Evolutionary conservation across 306 rosid genomes (phyloP), one percentile per base, ranked within the genome.

Genomic region (Comarum palustre): DNA sequence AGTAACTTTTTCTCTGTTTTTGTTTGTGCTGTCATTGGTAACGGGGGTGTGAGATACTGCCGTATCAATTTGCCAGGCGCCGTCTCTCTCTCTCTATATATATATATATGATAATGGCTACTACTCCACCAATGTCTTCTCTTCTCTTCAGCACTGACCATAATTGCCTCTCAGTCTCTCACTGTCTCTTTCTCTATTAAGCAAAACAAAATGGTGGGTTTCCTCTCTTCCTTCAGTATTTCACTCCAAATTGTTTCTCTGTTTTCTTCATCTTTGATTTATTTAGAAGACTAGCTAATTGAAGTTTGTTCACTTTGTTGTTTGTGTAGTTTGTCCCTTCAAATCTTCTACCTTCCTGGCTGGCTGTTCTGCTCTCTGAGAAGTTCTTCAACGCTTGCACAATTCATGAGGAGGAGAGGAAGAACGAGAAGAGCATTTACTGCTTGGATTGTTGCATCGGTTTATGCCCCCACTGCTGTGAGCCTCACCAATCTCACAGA

Each of bases 361-460:
- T 95, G 1, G 87, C 88, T 64, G 81, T 79, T 0, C 90, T 95
- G 3, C 89, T 91, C 19, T 60, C 71, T 0, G 97, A 91, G 84
- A 95, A 95, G 72, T 95, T 95, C 90, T 95, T 85, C 85, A 95
- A 90, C 82, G 97, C 97, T 13, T 95, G 99, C 74, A 58, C 92
- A 81, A 75, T 88, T 83, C 99, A 95, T 45, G 93, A 88, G 76
- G 93, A 84, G 29, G 86, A 87, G 0, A 95, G 79, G 81, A 95
- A 95, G 85, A 95, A 95, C 45, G 99, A 95, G 46, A 95, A 95
- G 78, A 95, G 92, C 82, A 82, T 90, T 1, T 95, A 78, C 74
- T 95, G 99, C 27, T 77, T 95, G 82, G 97, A 95, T 81, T 95
- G 99, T 51, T 90, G 90, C 83, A 80, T 83, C 81, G 89, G 96